Conservation (phyloP, 2,329 filamentous ascomycete genomes). For the Nigrospora osmanthi region DNA sequence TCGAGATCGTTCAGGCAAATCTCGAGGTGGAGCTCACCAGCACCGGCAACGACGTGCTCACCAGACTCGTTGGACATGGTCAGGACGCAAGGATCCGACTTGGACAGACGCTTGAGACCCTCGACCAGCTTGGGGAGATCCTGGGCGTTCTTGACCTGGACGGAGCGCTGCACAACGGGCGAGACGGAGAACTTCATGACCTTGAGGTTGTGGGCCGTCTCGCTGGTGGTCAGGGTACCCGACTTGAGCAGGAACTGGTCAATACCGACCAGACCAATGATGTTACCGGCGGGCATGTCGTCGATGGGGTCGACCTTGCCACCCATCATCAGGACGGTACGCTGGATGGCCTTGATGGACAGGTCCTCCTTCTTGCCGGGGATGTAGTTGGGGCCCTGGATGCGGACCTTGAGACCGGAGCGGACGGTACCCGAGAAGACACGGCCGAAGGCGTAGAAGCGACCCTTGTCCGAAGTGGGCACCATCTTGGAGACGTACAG, state of each 20-base stretch:
- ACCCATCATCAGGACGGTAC: constrained; percentile 99
- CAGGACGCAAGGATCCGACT: constrained; percentile 98
- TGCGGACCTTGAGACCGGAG: constrained; percentile 98
- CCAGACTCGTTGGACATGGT: constrained; percentile 83
- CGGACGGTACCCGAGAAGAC: constrained; percentile 98
- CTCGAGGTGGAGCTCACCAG: constrained; percentile 98
- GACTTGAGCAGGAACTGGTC: constrained; percentile 99
- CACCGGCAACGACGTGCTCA: constrained; percentile 98
- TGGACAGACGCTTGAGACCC: constrained; percentile 99
- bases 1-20: constrained; percentile 99
- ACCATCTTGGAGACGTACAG: constrained; percentile 99
- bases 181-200: constrained; percentile 99
- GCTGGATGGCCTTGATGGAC: constrained; percentile 99
- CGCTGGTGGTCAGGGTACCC: constrained; percentile 94
- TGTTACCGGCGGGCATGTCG: constrained; percentile 98
- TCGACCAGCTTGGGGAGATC: constrained; percentile 99
- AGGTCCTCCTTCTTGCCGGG: constrained; percentile 98
- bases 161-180: constrained; percentile 95
- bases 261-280: constrained; percentile 97
- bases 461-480: constrained; percentile 97
- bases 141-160: constrained; percentile 99
- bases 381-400: constrained; percentile 97
- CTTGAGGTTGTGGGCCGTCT: constrained; percentile 99
- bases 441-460: constrained; percentile 99
- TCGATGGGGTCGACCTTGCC: constrained; percentile 98